These are phyloP conservation scores for Polytrichum commune DNA, from an alignment of 225 moss, liverwort and hornwort genomes.

Conservation along the genomic window DNA sequence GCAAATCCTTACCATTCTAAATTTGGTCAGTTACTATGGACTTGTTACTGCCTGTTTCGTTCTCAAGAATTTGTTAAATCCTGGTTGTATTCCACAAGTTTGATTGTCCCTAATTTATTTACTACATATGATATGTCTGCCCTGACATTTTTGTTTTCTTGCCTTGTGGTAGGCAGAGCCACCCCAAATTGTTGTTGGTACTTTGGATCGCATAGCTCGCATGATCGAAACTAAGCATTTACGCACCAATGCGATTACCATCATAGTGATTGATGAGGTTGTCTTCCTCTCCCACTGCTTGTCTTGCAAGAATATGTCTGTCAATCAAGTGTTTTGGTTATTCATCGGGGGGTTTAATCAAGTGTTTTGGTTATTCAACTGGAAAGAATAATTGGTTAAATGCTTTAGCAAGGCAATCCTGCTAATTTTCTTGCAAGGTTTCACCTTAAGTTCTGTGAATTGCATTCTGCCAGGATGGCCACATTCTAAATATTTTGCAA, in stretches of 20 bases:
- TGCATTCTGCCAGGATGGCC: not conserved
- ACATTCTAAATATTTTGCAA: not conserved
- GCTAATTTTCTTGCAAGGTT: too few species aligned
- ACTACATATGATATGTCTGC: not conserved
- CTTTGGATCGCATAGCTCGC: constrained; percentile 77
- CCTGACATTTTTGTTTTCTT: constrained; percentile 1
- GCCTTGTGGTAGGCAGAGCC: constrained; percentile 68
- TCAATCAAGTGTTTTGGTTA: not conserved
- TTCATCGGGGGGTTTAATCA: not conserved
- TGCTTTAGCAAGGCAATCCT: too few species aligned
- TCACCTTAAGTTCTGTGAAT: not conserved
- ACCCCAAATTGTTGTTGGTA: constrained; percentile 92
- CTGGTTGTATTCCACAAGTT: too few species aligned
- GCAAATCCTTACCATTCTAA: too few species aligned
- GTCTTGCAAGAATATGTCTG: not conserved
- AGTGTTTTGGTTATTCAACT: too few species aligned
- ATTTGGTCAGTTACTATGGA: too few species aligned
- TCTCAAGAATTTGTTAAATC: too few species aligned
- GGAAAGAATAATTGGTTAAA: too few species aligned
- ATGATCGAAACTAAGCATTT: constrained; percentile 86
- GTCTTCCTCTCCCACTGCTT: constrained; percentile 7
- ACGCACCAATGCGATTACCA: constrained; percentile 74
- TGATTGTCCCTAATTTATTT: too few species aligned
- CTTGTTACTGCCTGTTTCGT: too few species aligned
- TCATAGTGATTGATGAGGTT: constrained; percentile 95